Base-by-base conservation (phyloP, 768 basidiomycete genomes). In the Hericium alpestre region DNA sequence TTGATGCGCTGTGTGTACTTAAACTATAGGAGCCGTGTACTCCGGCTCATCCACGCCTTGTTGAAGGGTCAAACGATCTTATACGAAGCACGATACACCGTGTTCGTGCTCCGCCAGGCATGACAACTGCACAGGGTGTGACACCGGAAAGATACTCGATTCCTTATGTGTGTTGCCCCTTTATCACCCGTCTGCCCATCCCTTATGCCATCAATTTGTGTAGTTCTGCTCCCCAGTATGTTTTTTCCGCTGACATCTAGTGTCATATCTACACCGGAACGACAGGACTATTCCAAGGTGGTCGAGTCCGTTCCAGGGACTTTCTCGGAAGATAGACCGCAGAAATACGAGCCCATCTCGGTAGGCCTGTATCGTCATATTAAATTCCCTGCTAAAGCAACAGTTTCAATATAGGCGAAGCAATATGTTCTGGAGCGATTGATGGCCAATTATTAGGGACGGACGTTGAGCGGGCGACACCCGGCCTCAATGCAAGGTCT, bases 131-230 rank as follows among this genome's bases (percentile, higher is more conserved):
- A n/a, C 67, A 67, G 46, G 69, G 65, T 5, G 74, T 76, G 67
- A 72, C 77, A 1, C 79, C 76, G 1, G 74, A 75, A 38, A 70
- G 83, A 25, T 83, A 81, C 62, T 83, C 82, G 0, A 83, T 84
- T 59, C 82, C 83, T 38, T 84, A 82, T 63, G 79, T 79, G 58
- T 58, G 78, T 39, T 70, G 70, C 70, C 71, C 74, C 57, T 51
- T 59, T 66, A 65, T 69, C 63, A 65, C 63, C 66, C 56, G 70
- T 51, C 62, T 75, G 58, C 22, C 20, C 27, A 23, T 23, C 49
- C 13, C 23, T 25, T 22, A 51, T 12, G 4, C 49, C 25, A 15
- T 46, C n/a, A 5, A 18, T 7, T 16, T 43, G 41, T 15, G 16
- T 25, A 51, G 49, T 51, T 51, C 27, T 51, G 49, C 23, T 22